A percentile compares a stretch with the other conserved stretches of the same genome.
These are phyloP conservation scores for Chalciporus sphaerocephalus DNA, from an alignment of 768 basidiomycete species.

Conservation along the genomic window DNA sequence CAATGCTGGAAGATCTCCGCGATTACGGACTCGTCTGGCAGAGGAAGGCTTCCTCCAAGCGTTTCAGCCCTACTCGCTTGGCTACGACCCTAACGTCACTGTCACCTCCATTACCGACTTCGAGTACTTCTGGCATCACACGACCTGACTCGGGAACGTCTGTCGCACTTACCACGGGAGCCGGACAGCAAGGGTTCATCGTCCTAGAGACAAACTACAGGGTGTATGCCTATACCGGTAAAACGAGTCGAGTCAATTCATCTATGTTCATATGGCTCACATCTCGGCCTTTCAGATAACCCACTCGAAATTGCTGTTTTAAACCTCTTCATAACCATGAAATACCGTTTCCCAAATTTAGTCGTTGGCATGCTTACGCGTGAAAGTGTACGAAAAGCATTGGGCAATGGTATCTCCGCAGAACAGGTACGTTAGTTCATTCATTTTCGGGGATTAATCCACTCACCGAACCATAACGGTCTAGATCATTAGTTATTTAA, in stretches of 20 bases:
- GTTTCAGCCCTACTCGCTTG: conserved; percentile 91
- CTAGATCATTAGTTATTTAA: conserved; percentile 93
- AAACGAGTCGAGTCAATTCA: conserved; percentile 13
- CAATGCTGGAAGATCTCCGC: conserved; percentile 88
- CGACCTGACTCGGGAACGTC: conserved; percentile 14
- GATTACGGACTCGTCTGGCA: conserved; percentile 95
- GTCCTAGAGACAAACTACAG: conserved; percentile 98
- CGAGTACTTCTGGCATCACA: conserved; percentile 26
- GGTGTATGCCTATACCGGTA: conserved; percentile 96
- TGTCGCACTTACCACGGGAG: conserved; percentile 41
- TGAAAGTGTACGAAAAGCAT: conserved; percentile 91
- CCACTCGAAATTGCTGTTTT: conserved; percentile 94
- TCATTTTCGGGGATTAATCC: conserved; percentile 10
- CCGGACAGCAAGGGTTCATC: conserved; percentile 82
- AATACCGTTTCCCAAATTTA: conserved; percentile 93
- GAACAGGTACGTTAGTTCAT: conserved; percentile 65
- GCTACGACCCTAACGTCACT: conserved; percentile 93
- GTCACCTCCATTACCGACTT: conserved; percentile 71
- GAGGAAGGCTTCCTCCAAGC: conserved; percentile 65
- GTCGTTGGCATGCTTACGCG: conserved; percentile 95
- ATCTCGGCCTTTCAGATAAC: conserved; percentile 58
- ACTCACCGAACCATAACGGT: conserved; percentile 14
- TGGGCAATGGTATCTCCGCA: conserved; percentile 92
- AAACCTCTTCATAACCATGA: conserved; percentile 87
- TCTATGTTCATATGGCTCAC: conserved; percentile 9